Evolutionary conservation across 73 alveolate species (phyloP), one percentile per base, ranked within the genome.

Genomic region (Urostyla sp.): DNA sequence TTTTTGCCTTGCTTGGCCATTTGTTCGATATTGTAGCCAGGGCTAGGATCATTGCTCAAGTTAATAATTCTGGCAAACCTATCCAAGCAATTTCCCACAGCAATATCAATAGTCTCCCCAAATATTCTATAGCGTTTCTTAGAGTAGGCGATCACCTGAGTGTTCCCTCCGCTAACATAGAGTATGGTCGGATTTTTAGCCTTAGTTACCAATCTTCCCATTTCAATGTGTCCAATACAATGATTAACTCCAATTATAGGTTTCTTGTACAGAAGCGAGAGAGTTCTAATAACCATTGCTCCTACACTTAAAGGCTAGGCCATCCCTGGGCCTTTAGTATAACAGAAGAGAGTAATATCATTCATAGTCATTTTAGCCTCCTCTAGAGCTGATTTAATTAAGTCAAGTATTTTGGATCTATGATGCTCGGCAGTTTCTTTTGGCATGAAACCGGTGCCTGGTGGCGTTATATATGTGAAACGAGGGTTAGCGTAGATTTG

Each of bases 261-360:
- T 35, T 89, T 95, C 43, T 94, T 91, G 75, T 95, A 95, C 75
- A 97, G 76, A 72, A 90, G 95, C 60, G 97, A 80, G 32, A 97
- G 85, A 5, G 99, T 97, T 82, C 99, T 88, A 32, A 94, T 93
- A 26, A 97, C 99, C 44, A 95, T 58, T 1, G 99, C 99, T 6
- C 99, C 99, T 8, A 97, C 98, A 16, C 94, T 66, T 34, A 97
- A 79, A 1, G 99, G 99, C 51, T 85, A 94, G 11, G 99, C 99
- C 99, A 97, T 97, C 50, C 99, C 99, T 36, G 99, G 99, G 0
- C 99, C 99, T 89, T 97, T 97, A 54, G 99, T 97, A 63, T 97
- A 97, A 38, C 98, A 90, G 66, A 95, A 86, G 53, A 95, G 81
- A 75, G 91, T 92, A 37, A 97, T 92, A 45, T 97, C 96, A 28